Percentiles rank a stretch among this genome's conserved stretches.
Conservation (phyloP, 176 grass and related monocot genomes). For the Ampelocalamus luodianensis region DNA sequence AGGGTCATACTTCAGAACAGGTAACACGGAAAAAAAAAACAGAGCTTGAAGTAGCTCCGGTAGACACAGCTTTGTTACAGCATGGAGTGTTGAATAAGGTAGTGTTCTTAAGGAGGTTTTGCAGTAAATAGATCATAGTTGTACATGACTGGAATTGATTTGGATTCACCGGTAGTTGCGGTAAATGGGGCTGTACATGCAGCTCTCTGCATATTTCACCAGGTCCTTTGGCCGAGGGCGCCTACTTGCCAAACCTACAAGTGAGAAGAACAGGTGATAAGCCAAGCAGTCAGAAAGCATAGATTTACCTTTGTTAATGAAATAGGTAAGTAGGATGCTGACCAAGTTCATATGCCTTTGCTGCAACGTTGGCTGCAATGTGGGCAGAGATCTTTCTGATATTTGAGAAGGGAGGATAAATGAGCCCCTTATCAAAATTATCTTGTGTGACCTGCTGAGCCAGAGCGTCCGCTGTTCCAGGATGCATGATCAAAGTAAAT, state of each 20-base stretch:
- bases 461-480: slow-evolving; percentile 77
- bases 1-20: not conserved
- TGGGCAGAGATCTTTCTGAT: slow-evolving; percentile 88
- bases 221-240: slow-evolving; percentile 70
- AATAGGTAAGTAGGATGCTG: not conserved
- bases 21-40: not conserved
- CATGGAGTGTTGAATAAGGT: not conserved
- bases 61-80: not conserved
- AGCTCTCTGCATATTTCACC: slow-evolving; percentile 79
- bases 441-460: slow-evolving; percentile 74
- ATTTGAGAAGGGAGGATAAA: slow-evolving; percentile 88
- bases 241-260: slow-evolving; percentile 64
- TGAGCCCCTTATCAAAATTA: slow-evolving; percentile 69
- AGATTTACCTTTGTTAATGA: not conserved
- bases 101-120: slow-evolving; percentile 8
- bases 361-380: slow-evolving; percentile 82
- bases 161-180: slow-evolving; percentile 63
- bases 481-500: not conserved
- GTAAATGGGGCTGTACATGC: slow-evolving; percentile 83
- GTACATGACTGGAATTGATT: slow-evolving; percentile 17
- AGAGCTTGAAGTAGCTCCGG: not conserved
- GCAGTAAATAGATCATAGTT: not conserved
- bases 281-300: not conserved
- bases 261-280: slow-evolving; percentile 20
- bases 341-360: slow-evolving; percentile 93